Conservation (phyloP, 2,329 filamentous ascomycete genomes). For the Ascochyta clinopodiicola region DNA sequence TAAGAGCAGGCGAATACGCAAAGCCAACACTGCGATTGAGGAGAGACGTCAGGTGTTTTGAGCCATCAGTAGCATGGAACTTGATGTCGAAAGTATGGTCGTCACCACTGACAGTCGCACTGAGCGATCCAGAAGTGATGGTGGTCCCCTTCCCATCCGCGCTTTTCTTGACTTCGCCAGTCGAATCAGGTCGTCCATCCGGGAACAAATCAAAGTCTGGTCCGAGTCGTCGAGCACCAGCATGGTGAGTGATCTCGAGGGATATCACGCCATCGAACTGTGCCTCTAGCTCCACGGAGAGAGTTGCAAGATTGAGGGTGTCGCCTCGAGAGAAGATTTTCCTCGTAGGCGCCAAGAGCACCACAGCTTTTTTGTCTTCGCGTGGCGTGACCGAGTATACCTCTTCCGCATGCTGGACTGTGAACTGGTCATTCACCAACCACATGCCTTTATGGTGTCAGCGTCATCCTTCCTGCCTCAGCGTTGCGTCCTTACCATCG, state of each 20-base stretch:
- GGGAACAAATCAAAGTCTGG: conserved; percentile 67
- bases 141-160: conserved; percentile 54
- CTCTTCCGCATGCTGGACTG: conserved; percentile 71
- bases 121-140: conserved; percentile 59
- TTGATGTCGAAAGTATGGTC: conserved; percentile 62
- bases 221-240: conserved; percentile 59
- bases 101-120: conserved; percentile 58
- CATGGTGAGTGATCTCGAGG: conserved; percentile 65
- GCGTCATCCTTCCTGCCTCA: neutral
- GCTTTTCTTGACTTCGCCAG: conserved; percentile 50
- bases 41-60: conserved; percentile 62
- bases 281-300: conserved; percentile 64
- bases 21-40: conserved; percentile 63
- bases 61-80: conserved; percentile 60
- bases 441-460: conserved; percentile 61
- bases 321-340: conserved; percentile 63
- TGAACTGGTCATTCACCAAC: conserved; percentile 66
- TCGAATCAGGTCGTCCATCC: conserved; percentile 53
- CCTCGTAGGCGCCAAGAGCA: conserved; percentile 64
- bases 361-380: conserved; percentile 55
- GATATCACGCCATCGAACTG: conserved; percentile 66
- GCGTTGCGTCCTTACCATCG: conserved; percentile 54
- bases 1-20: conserved; percentile 62
- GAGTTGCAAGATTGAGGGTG: conserved; percentile 62
- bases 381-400: conserved; percentile 61